Percentiles rank a stretch among this genome's conserved stretches.
Evolutionary conservation across 352 stramenopile genomes (phyloP).

Genomic region (Elongisporangium senticosum): DNA sequence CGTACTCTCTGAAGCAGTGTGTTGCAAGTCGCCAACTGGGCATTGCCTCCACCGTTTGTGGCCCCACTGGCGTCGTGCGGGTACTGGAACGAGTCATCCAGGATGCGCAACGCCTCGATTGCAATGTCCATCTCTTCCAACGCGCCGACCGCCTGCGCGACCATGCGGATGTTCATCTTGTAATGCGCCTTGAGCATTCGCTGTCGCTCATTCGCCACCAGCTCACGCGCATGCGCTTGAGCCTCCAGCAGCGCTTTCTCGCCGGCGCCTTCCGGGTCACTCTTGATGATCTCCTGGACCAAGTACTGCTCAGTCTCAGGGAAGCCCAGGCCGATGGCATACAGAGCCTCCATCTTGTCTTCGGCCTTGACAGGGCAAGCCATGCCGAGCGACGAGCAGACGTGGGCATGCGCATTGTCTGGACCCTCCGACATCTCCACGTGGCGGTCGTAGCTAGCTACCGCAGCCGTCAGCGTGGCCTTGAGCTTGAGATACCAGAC

Average conservation of each 20-base stretch:
- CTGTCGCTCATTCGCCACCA: constrained; percentile 41
- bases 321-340: constrained; percentile 44
- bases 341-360: constrained; percentile 32
- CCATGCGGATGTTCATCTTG: constrained; percentile 35
- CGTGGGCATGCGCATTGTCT: constrained; percentile 8
- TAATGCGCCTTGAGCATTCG: constrained; percentile 57
- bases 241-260: constrained; percentile 59
- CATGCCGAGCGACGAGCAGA: constrained; percentile 33
- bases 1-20: constrained; percentile 23
- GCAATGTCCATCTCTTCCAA: constrained; percentile 58
- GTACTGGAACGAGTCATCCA: constrained; percentile 22
- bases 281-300: constrained; percentile 60
- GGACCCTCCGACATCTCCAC: constrained; percentile 3
- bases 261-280: constrained; percentile 51
- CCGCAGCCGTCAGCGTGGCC: constrained; percentile 39
- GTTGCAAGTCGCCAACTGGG: constrained; percentile 15
- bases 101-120: constrained; percentile 23
- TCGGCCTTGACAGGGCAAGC: constrained; percentile 51
- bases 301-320: constrained; percentile 33
- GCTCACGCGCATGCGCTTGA: constrained; percentile 34
- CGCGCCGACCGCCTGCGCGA: constrained; percentile 47
- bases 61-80: neutral
- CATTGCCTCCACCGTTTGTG: neutral
- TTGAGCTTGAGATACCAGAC: constrained; percentile 81
- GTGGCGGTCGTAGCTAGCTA: constrained; percentile 23